Evolutionary conservation across 1,139 yeast genomes (phyloP).

Genomic region (Sugiyamaella sp.): DNA sequence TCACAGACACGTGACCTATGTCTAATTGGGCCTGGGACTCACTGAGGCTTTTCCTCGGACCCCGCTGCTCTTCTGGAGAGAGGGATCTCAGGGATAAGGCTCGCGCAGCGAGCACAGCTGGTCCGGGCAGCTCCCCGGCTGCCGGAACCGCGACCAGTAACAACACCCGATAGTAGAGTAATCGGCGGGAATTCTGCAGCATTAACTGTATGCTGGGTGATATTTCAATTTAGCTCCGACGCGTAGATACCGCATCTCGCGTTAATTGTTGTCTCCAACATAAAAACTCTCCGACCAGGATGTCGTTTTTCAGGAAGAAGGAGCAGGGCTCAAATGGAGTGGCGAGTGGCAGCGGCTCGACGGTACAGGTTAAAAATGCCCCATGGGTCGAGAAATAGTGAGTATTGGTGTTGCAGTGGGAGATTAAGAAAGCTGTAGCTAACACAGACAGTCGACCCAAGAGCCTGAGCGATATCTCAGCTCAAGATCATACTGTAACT

Average conservation of each 20-base stretch:
- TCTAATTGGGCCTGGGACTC: no score
- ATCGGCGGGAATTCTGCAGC: no score
- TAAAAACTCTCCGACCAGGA: not conserved
- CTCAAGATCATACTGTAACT: slow-evolving; percentile 87
- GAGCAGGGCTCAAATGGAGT: slow-evolving; percentile 2
- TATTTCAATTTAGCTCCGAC: not conserved
- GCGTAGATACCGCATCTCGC: slow-evolving; percentile 1
- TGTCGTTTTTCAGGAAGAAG: slow-evolving; percentile 22
- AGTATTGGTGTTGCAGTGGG: slow-evolving; percentile 30
- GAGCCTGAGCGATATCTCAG: slow-evolving; percentile 79
- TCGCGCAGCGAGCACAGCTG: no score
- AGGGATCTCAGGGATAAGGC: no score
- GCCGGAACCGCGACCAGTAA: no score
- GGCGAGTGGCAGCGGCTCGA: not conserved
- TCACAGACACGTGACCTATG: not conserved
- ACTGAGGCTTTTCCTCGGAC: no score
- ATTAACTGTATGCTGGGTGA: no score
- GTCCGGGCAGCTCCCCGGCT: no score
- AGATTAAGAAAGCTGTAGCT: not conserved
- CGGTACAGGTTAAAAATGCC: slow-evolving; percentile 16
- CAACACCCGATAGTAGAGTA: no score
- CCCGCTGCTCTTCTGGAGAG: no score
- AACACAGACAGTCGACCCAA: slow-evolving; percentile 62
- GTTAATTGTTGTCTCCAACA: not conserved
- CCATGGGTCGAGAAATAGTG: slow-evolving; percentile 82